A percentile compares a stretch with the other conserved stretches of the same genome.
These are phyloP conservation scores for Rhizomucor miehei DNA, from an alignment of 371 early-diverging fungal genomes.

Conservation along the genomic window DNA sequence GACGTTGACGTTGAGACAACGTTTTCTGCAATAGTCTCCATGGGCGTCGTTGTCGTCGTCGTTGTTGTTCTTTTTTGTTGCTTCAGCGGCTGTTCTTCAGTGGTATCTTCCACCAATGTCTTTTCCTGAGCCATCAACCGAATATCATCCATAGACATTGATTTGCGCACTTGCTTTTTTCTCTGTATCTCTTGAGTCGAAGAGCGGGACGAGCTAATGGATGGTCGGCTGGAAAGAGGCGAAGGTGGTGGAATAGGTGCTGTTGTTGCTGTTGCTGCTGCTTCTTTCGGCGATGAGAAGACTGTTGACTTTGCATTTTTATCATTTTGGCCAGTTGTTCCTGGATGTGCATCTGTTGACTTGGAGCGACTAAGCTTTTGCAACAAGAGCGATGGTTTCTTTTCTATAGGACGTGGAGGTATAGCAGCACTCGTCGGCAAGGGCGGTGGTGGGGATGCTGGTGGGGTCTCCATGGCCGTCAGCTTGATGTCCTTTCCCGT, in stretches of 20 bases:
- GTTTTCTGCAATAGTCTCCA: not conserved
- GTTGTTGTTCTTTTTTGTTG: not conserved
- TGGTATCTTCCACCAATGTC: not conserved
- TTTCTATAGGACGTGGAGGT: constrained; percentile 8
- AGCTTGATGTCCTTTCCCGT: not conserved
- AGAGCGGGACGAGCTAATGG: not conserved
- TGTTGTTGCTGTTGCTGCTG: not conserved
- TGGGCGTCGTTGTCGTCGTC: too few relatives aligned
- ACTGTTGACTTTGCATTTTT: not conserved
- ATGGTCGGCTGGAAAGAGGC: not conserved
- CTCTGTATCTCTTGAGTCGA: constrained; percentile 1
- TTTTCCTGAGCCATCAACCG: constrained; percentile 8
- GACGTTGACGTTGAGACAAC: not conserved
- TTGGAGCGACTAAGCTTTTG: constrained; percentile 9
- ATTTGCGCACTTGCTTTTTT: constrained; percentile 13
- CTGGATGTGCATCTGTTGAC: not conserved
- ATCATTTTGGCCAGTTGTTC: not conserved
- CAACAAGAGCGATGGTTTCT: constrained; percentile 17
- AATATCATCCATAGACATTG: constrained; percentile 16
- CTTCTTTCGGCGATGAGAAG: not conserved
- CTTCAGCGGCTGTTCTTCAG: not conserved
- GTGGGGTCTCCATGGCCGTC: not conserved
- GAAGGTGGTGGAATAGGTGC: not conserved
- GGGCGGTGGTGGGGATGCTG: constrained; percentile 4
- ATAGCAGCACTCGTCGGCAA: not conserved